Base-by-base conservation (phyloP, 1,139 yeast species). In the Meyerozyma carpophila region DNA sequence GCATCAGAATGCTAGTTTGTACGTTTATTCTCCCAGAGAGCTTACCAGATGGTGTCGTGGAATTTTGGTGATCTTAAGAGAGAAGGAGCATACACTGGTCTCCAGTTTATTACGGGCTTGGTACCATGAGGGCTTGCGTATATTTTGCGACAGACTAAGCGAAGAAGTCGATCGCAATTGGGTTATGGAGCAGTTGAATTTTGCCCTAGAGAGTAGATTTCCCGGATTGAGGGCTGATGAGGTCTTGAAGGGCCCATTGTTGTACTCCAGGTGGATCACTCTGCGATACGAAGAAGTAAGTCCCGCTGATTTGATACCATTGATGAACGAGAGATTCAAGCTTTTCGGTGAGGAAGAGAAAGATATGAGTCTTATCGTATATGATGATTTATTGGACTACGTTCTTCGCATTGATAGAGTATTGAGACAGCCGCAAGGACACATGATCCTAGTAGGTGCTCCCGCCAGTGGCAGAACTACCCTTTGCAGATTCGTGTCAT, bases 41-140 rank as follows among this genome's bases (percentile, higher is more conserved):
- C 70, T 93, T 24, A 89, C 98, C 0, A 68, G 98, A 47, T 89
- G 96, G 95, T 69, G 81, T 2, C 73, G 86, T 47, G 96, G 96
- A n/a, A 62, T 93, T 1, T 72, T 79, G 43, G 79, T 77, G 41
- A 84, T 84, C 0, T 55, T 85, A 10, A 63, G 66, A 44, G 60
- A 72, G 1, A 51, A 65, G 2, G 68, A 67, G 4, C 59, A 65
- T 28, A 48, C 68, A 2, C 55, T 65, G 1, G 54, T 79, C 13
- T 66, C 65, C 29, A 71, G 72, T 0, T 61, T 89, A 21, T 61
- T 86, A 0, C 66, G 91, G 32, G 54, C 88, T 2, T 87, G 95
- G 93, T 84, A 82, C 10, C 89, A 90, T 58, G 97, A 90, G 59
- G 95, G 84, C 0, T 62, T 84, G 43, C 63, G 97, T 32, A 65